These are phyloP conservation scores for Triangularia verruculosa DNA, from an alignment of 2,329 filamentous ascomycete genomes.

Conservation along the genomic window DNA sequence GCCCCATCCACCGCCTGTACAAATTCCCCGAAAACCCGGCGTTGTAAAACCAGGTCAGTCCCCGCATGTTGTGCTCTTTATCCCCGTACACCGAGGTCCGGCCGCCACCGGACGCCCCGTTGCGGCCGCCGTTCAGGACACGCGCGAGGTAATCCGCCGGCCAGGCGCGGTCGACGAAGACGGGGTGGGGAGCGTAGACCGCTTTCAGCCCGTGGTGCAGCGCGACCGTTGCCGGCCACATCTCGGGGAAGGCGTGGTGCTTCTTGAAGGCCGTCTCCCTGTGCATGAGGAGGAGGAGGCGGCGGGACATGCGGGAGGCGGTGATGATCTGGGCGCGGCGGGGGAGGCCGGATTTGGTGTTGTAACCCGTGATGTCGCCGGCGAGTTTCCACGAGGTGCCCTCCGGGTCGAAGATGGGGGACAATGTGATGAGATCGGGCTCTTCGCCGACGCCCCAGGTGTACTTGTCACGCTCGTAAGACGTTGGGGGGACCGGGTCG, in stretches of 20 bases:
- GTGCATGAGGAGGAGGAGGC: slow-evolving; percentile 84
- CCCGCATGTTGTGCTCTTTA: slow-evolving; percentile 82
- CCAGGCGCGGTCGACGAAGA: slow-evolving; percentile 87
- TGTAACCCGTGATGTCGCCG: slow-evolving; percentile 83
- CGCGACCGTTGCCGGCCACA: slow-evolving; percentile 88
- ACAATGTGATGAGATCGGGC: slow-evolving; percentile 87
- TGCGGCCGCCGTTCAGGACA: slow-evolving; percentile 75
- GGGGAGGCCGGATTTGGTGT: slow-evolving; percentile 60
- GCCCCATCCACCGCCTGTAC: slow-evolving; percentile 82
- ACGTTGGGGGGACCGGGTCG: slow-evolving; percentile 70
- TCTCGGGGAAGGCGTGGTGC: slow-evolving; percentile 90
- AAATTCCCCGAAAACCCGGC: slow-evolving; percentile 76
- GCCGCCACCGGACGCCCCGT: slow-evolving; percentile 71
- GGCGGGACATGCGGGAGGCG: slow-evolving; percentile 75
- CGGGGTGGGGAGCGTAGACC: slow-evolving; percentile 83
- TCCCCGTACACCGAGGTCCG: slow-evolving; percentile 74
- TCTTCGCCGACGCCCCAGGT: slow-evolving; percentile 87
- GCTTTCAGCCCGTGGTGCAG: slow-evolving; percentile 92
- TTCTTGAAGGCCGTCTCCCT: slow-evolving; percentile 79
- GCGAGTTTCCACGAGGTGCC: slow-evolving; percentile 79
- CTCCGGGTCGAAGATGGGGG: slow-evolving; percentile 86
- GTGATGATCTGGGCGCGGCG: slow-evolving; percentile 86
- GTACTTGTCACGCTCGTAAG: slow-evolving; percentile 76
- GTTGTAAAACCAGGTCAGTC: slow-evolving; percentile 90
- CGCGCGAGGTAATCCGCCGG: slow-evolving; percentile 72